Base-by-base conservation (phyloP, 1,284 basidiomycete genomes). In the Rhodotorula sp. region DNA sequence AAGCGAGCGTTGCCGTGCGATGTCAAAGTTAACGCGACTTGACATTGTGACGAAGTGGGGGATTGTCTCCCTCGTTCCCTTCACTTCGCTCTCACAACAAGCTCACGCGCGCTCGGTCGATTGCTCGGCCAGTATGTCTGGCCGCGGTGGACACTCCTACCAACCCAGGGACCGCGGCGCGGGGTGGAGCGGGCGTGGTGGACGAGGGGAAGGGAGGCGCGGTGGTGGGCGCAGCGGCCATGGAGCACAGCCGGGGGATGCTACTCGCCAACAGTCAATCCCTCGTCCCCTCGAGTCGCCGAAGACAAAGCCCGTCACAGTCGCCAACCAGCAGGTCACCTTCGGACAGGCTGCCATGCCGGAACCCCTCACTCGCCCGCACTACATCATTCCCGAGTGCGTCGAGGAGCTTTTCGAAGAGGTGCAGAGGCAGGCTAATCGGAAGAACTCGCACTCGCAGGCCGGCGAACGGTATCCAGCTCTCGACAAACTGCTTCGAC, bases 401-500 rank as follows among this genome's bases (percentile, higher is more conserved):
- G 55, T 15, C 6, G 7, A 17, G 4, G 8, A 15, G 2, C 3
- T 7, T 32, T 8, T 9, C 13, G 9, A 19, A 7, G 6, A 29
- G 1, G 52, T 8, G 5, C 19, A 9, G 34, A 34, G 36, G 5
- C 32, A 24, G 29, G 34, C 53, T 10, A 9, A 36, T 22, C 10
- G 9, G 22, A 11, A 5, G 4, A 34, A 11, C 9, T 22, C 19
- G 49, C 51, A 34, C n/a, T n/a, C 19, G 49, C n/a, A 19, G 59
- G 34, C 17, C 39, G 39, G 39, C 39, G 13, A 19, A 24, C 1
- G n/a, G 34, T 0, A 27, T 61, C 10, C 27, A 27, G 15, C 32
- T 68, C 52, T 11, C 13, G 6, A 27, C 51, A 4, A 71, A 71
- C 54, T 30, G 32, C 17, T 64, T 61, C 54, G 27, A 48, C 27